Evolutionary conservation across 2,329 filamentous ascomycete species (phyloP), one percentile per base, ranked within the genome.

Genomic region (Penicillium fuscoglaucum): DNA sequence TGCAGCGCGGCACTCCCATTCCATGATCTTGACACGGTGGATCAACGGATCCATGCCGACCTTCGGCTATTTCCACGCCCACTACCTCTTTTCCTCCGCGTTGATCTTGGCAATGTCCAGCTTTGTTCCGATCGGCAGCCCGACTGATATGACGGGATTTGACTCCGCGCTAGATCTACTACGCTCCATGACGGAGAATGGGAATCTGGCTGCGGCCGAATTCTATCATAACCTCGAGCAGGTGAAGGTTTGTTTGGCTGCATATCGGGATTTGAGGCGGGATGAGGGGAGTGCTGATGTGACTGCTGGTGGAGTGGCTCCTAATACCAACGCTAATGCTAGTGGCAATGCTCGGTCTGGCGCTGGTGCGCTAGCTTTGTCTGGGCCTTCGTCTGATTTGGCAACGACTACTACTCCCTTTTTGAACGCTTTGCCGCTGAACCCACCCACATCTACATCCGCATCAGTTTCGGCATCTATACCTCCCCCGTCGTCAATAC

Each of bases 51-150:
- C 73, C 10, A 67, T 76, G 26, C 72, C 74, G 0, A 70, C 72
- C 9, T 76, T 74, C 58, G 74, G 74, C 29, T 77, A 74, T 64
- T 76, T 75, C 59, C 72, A 77, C 58, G 72, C 74, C 0, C 74
- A 75, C 59, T 76, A 75, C 41, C 71, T 77, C 26, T 77, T 77
- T 55, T 75, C 74, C 19, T 71, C 73, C 0, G 72, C 74, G 1
- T 60, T 74, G 0, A 71, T 74, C n/a, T 64, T 76, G 7, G 73
- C 71, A 46, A 73, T 76, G 65, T 74, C 73, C 26, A 71, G 65
- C 53, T 72, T 74, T 48, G 67, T 73, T 2, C 69, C 71, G 1
- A 69, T 72, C 41, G 72, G 70, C 6, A 72, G 62, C 35, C 66
- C 70, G 1, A 63, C 63, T 13, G 72, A 74, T 48, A 61, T 72